Evolutionary conservation across 139 green algal species (phyloP), one percentile per base, ranked within the genome.

Genomic region (Pleodorina starrii): DNA sequence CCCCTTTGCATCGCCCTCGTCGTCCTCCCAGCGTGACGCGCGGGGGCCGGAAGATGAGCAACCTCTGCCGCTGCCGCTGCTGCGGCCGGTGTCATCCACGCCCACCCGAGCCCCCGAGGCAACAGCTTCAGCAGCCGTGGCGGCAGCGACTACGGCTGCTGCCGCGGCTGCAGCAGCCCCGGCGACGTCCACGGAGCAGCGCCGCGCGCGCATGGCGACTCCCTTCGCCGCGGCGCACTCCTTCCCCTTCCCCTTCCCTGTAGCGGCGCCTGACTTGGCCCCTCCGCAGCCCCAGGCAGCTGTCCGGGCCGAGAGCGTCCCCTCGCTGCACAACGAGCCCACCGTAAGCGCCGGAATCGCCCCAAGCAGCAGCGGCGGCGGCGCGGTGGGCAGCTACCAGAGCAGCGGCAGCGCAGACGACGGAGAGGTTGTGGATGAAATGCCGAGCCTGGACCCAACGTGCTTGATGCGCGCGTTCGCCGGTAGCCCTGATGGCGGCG

Each of bases 321-420:
- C 79, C 3, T 75, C 79, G 23, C 79, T 86, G 0, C 57, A 86
- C 38, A 86, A 57, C 79, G 79, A 73, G 10, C 79, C 79, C 5
- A 50, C 79, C 3, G 16, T 86, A 38, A 75, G 79, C 10, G 77
- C 77, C 14, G 77, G 77, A 23, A 69, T 72, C 7, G 76, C 9
- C 9, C 76, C 9, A 9, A 83, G n/a, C 63, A 29, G 57, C 32
- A 77, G 35, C 17, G 69, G 40, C 25, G 40, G 2, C 17, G 69
- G 17, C 4, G 32, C 19, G 27, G 63, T 23, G 32, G 63, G 63
- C 32, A 38, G 63, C 32, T 38, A 40, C 63, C 21, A 73, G 63
- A 23, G 11, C 11, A 2, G 29, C 54, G 25, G 5, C 54, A 4
- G 29, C 9, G 21, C 54, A 12, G 54, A 66, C 29, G 54, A 12